A percentile compares a stretch with the other conserved stretches of the same genome.
Evolutionary conservation across 805 yeast genomes (phyloP).

Genomic region (Maudiozyma barnettii): DNA sequence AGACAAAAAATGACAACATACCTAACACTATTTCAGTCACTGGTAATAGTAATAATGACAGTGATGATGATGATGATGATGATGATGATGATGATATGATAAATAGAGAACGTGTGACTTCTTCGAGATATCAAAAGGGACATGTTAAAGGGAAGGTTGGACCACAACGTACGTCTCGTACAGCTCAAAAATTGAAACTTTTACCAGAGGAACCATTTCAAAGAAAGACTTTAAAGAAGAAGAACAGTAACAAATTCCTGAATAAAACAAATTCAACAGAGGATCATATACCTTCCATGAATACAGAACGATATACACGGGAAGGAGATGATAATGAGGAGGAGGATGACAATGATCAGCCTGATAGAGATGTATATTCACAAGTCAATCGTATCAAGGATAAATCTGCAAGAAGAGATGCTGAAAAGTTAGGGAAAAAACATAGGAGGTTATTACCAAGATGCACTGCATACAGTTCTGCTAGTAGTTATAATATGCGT

Average conservation of each 20-base stretch:
- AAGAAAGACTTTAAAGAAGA: background rate
- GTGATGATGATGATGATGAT: background rate
- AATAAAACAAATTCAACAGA: background rate
- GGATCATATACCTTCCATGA: background rate
- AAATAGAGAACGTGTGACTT: background rate
- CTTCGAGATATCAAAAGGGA: background rate
- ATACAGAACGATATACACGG: background rate
- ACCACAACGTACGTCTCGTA: constrained; percentile 66
- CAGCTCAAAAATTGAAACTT: constrained; percentile 62
- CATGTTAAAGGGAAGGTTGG: constrained; percentile 27
- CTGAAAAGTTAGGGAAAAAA: constrained; percentile 78
- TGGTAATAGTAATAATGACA: background rate
- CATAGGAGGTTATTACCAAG: constrained; percentile 74
- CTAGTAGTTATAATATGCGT: constrained; percentile 84
- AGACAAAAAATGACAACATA: background rate
- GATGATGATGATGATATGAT: background rate
- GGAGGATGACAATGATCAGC: constrained; percentile 8
- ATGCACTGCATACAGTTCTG: constrained; percentile 93
- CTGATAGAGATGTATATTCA: constrained; percentile 55
- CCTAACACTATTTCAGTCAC: background rate
- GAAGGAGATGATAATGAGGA: constrained; percentile 1
- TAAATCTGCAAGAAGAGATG: constrained; percentile 83
- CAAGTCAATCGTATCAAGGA: constrained; percentile 80
- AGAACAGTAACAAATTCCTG: background rate
- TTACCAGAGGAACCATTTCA: constrained; percentile 48